Percentiles rank a stretch among this genome's conserved stretches.
Evolutionary conservation across 2,329 filamentous ascomycete genomes (phyloP).

Genomic region (Phaeosphaeriaceae sp.): DNA sequence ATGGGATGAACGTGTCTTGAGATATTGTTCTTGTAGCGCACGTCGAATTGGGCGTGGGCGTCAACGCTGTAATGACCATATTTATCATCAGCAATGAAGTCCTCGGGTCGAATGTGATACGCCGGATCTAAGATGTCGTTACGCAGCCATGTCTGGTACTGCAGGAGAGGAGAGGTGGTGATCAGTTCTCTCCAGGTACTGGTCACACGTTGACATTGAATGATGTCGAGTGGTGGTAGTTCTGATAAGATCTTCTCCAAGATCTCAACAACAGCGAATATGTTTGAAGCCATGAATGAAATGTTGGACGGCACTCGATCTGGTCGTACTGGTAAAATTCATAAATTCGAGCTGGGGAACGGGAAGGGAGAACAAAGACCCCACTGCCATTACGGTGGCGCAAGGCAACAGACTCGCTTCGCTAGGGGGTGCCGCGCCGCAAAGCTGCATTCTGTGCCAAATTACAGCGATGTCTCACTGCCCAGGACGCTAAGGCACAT

Average conservation of each 20-base stretch:
- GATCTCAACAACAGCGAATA: background rate
- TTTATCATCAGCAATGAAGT: background rate
- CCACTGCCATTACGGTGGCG: too few relatives aligned
- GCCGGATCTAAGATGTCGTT: background rate
- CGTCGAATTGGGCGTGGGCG: background rate
- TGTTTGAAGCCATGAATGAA: background rate
- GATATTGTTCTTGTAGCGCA: background rate
- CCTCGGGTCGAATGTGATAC: background rate
- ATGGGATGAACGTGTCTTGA: background rate
- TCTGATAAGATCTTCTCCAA: background rate
- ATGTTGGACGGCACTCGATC: too few relatives aligned
- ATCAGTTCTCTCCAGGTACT: background rate
- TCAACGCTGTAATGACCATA: background rate
- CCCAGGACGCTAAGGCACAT: too few relatives aligned
- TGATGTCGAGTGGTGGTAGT: background rate
- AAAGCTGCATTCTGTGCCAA: too few relatives aligned
- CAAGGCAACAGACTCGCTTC: too few relatives aligned
- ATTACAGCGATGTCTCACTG: too few relatives aligned
- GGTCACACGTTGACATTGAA: background rate
- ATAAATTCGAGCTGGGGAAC: too few relatives aligned
- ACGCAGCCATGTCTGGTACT: background rate
- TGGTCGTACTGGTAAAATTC: too few relatives aligned
- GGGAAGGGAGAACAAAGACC: too few relatives aligned
- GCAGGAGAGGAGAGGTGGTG: background rate
- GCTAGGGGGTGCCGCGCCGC: too few relatives aligned